Evolutionary conservation across 2,329 filamentous ascomycete genomes (phyloP), one percentile per base, ranked within the genome.

Genomic region (Lachnellula subtilissima): DNA sequence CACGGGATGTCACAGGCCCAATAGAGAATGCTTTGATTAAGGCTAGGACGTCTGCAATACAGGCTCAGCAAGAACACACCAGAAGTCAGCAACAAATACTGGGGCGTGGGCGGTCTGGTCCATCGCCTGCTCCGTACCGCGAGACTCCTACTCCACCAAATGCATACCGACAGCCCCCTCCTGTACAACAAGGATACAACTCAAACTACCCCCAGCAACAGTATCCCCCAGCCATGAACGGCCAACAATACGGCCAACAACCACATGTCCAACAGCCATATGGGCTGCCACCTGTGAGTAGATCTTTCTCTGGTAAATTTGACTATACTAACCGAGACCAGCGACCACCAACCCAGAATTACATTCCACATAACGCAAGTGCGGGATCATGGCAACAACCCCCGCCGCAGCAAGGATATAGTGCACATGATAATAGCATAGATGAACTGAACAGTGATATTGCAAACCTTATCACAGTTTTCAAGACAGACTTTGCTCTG

Each of bases 21-120:
- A 97, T 99, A 64, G 94, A 99, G 72, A 96, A 91, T 72, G 92
- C 93, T 50, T 78, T 99, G 57, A 90, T 94, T 72, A 96, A 94
- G 72, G 91, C 89, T 42, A 68, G 65, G 60, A 82, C 80, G 5
- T 82, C 79, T 23, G 81, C 82, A 36, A 74, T 87, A 57, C 84
- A 86, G 61, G 76, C 76, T 37, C 77, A 83, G 60, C 81, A 84
- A 62, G 75, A 78, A 61, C 77, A 80, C 61, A 73, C 77, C 48
- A 78, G 81, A 61, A 76, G 72, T 50, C 82, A 84, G 60, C 79
- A 81, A 59, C 80, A 84, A 56, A 67, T 81, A 19, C 78, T 77
- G 61, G 76, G 74, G 59, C 78, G 77, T 62, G 75, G 72, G 67
- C 81, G 75, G 64, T 77, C 69, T 66, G 71, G 74, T 66, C 72